phyloP scores from a whole-genome alignment of 768 basidiomycete species.

The Collybia sordida region DNA sequence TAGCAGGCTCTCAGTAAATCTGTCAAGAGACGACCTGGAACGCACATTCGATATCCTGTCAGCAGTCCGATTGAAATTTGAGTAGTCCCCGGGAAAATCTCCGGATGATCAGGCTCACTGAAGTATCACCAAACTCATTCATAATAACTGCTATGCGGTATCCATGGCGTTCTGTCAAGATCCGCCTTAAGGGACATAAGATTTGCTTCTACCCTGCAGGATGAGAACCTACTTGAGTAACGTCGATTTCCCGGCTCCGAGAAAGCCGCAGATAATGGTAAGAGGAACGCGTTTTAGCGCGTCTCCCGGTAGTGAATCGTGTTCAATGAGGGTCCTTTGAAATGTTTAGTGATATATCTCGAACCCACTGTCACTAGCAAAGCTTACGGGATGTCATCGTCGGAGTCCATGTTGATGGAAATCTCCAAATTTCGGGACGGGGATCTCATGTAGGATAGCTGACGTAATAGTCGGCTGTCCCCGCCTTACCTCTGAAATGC shows the following conservation, averaged over 20 bases:
- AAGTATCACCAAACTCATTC: constrained; percentile 98
- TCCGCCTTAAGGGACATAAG: constrained; percentile 52
- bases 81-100: constrained; percentile 8
- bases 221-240: constrained; percentile 65
- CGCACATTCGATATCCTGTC: constrained; percentile 89
- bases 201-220: not conserved
- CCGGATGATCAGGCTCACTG: constrained; percentile 48
- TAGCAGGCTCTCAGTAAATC: constrained; percentile 4
- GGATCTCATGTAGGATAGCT: not conserved
- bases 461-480: constrained; percentile 8
- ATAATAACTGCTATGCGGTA: constrained; percentile 97
- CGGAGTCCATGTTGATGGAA: constrained; percentile 37
- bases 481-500: not conserved
- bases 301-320: constrained; percentile 4
- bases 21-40: not conserved
- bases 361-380: not conserved
- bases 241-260: constrained; percentile 95
- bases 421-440: not conserved
- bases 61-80: constrained; percentile 17
- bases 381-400: constrained; percentile 62
- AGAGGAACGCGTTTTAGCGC: constrained; percentile 61
- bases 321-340: constrained; percentile 26
- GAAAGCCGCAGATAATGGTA: constrained; percentile 93
- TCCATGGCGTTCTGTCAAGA: constrained; percentile 91
- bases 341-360: constrained; percentile 3